Conservation (phyloP, 2,329 filamentous ascomycete genomes). For the Colletotrichum phormii region DNA sequence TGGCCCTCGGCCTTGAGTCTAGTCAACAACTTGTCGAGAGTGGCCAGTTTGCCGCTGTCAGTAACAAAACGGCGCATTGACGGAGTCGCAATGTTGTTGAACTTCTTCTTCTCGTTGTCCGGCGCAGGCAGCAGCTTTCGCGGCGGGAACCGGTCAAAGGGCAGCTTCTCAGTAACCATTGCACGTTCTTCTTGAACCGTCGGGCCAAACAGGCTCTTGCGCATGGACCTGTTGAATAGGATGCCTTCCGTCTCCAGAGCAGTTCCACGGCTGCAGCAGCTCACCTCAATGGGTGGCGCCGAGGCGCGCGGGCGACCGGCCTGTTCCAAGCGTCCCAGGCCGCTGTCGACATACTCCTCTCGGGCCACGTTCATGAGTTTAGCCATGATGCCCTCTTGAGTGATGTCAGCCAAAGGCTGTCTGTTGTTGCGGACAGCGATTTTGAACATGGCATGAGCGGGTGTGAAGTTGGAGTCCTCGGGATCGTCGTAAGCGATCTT, state of each 20-base stretch:
- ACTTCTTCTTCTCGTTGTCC: constrained; percentile 83
- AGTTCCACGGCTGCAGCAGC: constrained; percentile 75
- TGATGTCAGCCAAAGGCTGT: constrained; percentile 75
- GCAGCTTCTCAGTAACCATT: constrained; percentile 79
- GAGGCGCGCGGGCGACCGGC: constrained; percentile 82
- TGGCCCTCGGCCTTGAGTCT: constrained; percentile 93
- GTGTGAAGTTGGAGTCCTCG: constrained; percentile 71
- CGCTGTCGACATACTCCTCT: constrained; percentile 73
- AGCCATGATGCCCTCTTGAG: constrained; percentile 77
- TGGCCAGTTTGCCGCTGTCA: constrained; percentile 95
- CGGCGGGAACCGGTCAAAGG: constrained; percentile 72
- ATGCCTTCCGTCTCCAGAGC: constrained; percentile 76
- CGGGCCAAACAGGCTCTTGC: constrained; percentile 79
- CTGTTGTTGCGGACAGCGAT: constrained; percentile 78
- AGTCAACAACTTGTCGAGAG: constrained; percentile 87
- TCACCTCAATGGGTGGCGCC: constrained; percentile 87
- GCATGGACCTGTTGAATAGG: constrained; percentile 83
- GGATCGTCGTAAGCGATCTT: constrained; percentile 78
- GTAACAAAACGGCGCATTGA: constrained; percentile 99
- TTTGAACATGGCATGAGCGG: constrained; percentile 83
- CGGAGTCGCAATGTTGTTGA: constrained; percentile 91
- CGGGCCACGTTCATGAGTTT: constrained; percentile 84
- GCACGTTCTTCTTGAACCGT: constrained; percentile 75
- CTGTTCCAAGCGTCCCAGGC: constrained; percentile 83
- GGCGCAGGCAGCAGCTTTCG: constrained; percentile 79